Evolutionary conservation across 1,139 yeast species (phyloP), one percentile per base, ranked within the genome.

Genomic region (Pichia sp.): DNA sequence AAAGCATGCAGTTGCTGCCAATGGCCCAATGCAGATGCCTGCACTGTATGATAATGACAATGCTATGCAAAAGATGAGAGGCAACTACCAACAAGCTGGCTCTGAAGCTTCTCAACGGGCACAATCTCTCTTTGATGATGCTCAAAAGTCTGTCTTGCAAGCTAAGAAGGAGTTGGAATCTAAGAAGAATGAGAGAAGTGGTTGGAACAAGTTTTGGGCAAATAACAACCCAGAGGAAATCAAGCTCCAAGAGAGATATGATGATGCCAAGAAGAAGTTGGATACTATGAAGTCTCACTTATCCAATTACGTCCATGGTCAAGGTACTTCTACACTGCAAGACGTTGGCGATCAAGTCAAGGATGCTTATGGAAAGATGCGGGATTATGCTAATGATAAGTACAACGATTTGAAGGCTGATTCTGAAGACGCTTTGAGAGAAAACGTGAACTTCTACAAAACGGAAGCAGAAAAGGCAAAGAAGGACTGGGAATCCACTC

Each of bases 311-410:
- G 40, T 42, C 3, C 40, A 39, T 6, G 48, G 27, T 25, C 8
- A 13, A 3, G 26, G 14, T 9, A n/a, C 40, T 9, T 43, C 39
- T 3, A 16, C 20, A 19, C 14, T 15, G 8, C 18, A 16, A 3
- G 16, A 25, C 22, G 14, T 28, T 22, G 25, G 16, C 3, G 21
- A 32, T 5, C 20, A 4, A 12, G 15, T 31, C 6, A 20, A 28
- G 11, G 24, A 34, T 18, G 14, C 29, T 49, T 27, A 53, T 48
- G 29, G 25, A 22, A 36, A 33, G 24, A 71, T 69, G 1, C 55
- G 62, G 23, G 56, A 52, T 22, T 57, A 60, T 40, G 63, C 69
- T 5, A 50, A 52, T 23, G 72, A 66, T 20, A 66, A 64, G 41
- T 52, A 55, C 29, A 59, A 58, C 6, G 62, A 58, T 11, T 44